Conservation (phyloP, 768 basidiomycete species). For the Suillus americanus region DNA sequence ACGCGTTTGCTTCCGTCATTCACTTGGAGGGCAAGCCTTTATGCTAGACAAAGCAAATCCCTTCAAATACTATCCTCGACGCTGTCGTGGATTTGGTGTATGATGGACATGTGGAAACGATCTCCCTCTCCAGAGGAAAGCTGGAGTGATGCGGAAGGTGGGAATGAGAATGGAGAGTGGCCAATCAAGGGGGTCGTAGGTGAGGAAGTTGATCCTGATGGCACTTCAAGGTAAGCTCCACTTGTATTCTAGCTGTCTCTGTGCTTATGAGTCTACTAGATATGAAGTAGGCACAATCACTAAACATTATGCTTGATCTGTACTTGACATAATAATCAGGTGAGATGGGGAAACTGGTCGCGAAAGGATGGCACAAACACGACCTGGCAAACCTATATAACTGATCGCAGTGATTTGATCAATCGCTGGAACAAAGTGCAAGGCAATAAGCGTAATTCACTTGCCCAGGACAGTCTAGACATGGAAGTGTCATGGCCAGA, state of each 20-base stretch:
- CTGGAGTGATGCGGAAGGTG: constrained; percentile 33
- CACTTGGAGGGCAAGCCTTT: not conserved
- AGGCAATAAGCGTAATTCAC: constrained; percentile 23
- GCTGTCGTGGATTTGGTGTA: not conserved
- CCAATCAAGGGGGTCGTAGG: constrained; percentile 29
- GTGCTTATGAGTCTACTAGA: constrained; percentile 19
- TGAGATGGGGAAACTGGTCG: constrained; percentile 52
- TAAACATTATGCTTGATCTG: not conserved
- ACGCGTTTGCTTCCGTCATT: not conserved
- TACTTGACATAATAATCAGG: constrained; percentile 33
- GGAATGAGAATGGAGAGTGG: constrained; percentile 31
- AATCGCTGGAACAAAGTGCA: constrained; percentile 37
- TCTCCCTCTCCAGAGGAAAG: constrained; percentile 30
- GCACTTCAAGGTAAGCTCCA: constrained; percentile 23
- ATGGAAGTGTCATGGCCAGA: constrained; percentile 40
- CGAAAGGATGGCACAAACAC: constrained; percentile 53
- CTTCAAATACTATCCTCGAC: not conserved
- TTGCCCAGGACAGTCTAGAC: constrained; percentile 34
- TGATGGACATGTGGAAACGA: constrained; percentile 22
- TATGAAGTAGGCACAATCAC: constrained; percentile 27
- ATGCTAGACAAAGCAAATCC: not conserved
- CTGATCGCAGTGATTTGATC: constrained; percentile 21
- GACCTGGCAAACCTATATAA: constrained; percentile 45
- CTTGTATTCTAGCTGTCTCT: not conserved
- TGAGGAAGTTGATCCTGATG: constrained; percentile 31